Percentiles rank a stretch among this genome's conserved stretches.
Conservation (phyloP, 2,329 filamentous ascomycete species). For the Pyrenophora tritici-repentis region DNA sequence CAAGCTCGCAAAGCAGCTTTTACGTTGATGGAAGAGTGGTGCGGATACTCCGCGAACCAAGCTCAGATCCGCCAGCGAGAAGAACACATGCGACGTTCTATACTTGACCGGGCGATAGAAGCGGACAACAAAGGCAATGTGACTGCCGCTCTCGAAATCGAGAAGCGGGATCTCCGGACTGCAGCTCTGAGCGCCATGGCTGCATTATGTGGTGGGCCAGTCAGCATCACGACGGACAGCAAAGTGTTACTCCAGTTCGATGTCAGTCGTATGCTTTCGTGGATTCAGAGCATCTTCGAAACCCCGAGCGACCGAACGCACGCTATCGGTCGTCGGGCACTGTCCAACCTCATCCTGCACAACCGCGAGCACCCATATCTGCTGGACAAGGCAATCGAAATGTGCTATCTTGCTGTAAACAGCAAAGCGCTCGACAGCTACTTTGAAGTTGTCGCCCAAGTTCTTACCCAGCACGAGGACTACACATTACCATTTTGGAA, state of each 20-base stretch:
- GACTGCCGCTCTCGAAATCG: conserved; percentile 92
- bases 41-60: conserved; percentile 93
- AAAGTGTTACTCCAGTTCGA: conserved; percentile 90
- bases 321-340: conserved; percentile 81
- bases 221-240: conserved; percentile 86
- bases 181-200: conserved; percentile 96
- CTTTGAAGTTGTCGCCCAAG: conserved; percentile 87
- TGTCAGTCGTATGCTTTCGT: conserved; percentile 86
- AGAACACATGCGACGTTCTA: conserved; percentile 82
- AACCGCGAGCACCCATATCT: conserved; percentile 87
- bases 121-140: conserved; percentile 75
- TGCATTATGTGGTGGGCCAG: conserved; percentile 79
- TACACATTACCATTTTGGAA: conserved; percentile 90
- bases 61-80: conserved; percentile 79
- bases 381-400: conserved; percentile 85
- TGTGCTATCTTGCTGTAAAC: conserved; percentile 82
- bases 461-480: conserved; percentile 80
- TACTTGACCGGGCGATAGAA: conserved; percentile 77
- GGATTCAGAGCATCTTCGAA: conserved; percentile 95
- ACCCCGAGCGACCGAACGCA: conserved; percentile 91
- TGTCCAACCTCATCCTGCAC: conserved; percentile 87
- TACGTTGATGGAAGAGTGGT: conserved; percentile 98
- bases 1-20: conserved; percentile 95
- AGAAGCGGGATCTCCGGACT: conserved; percentile 88
- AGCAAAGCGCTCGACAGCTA: conserved; percentile 91